Conservation (phyloP, 2,329 filamentous ascomycete species). For the Beauveria brongniartii region DNA sequence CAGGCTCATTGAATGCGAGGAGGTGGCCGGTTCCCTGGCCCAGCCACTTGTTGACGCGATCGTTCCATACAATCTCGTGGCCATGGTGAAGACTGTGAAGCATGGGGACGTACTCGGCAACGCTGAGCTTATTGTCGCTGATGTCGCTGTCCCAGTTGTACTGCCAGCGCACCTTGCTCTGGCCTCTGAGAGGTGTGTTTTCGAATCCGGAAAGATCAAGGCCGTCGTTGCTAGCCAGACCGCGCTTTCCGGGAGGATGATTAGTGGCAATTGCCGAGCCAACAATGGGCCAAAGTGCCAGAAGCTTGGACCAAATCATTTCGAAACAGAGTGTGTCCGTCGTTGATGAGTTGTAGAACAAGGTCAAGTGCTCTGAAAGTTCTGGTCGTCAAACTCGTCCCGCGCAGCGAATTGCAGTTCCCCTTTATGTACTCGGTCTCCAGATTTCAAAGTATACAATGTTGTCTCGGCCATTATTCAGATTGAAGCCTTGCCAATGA, state of each 20-base stretch:
- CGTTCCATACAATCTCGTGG: conserved; percentile 12
- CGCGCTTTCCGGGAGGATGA: conserved; percentile 13
- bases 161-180: conserved; percentile 17
- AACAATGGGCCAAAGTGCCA: neutral
- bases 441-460: neutral
- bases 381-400: neutral
- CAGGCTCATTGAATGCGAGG: conserved; percentile 20
- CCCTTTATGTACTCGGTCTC: too few species aligned
- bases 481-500: too few species aligned
- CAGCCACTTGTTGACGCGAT: conserved; percentile 14
- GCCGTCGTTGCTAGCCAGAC: conserved; percentile 16
- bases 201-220: conserved; percentile 16
- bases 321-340: neutral
- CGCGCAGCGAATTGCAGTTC: too few species aligned
- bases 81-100: conserved; percentile 6
- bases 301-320: neutral
- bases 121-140: conserved; percentile 14
- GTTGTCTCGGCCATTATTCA: too few species aligned
- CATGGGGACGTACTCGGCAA: conserved; percentile 18
- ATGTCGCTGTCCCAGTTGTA: conserved; percentile 20
- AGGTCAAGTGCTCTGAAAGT: neutral
- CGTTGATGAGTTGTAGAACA: neutral
- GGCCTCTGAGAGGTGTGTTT: neutral
- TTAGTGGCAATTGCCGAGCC: neutral
- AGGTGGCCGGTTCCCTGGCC: conserved; percentile 15